These are phyloP conservation scores for Nicotiana attenuata DNA, from an alignment of 257 asterid genomes.

Conservation along the genomic window DNA sequence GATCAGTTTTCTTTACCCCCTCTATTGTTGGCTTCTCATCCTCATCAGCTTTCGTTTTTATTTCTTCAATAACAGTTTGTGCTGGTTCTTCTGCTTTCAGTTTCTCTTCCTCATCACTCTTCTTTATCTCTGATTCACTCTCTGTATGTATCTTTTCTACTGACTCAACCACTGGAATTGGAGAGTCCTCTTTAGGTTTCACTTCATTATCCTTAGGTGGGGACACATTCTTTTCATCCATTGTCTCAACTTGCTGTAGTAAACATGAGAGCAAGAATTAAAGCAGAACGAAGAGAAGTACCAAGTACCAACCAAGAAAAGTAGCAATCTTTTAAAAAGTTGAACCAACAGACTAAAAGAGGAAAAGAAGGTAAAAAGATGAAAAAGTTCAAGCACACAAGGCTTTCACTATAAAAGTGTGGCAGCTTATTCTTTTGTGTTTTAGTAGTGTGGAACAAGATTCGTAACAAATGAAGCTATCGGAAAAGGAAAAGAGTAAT, in stretches of 20 bases:
- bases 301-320: neutral
- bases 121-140: slow-evolving; percentile 4
- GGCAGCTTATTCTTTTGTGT: neutral
- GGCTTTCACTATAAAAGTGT: neutral
- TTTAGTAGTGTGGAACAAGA: neutral
- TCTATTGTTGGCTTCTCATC: neutral
- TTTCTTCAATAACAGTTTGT: neutral
- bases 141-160: slow-evolving; percentile 18
- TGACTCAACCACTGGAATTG: slow-evolving; percentile 24
- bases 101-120: neutral
- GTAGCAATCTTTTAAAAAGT: too few relatives aligned
- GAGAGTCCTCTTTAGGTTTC: slow-evolving; percentile 26
- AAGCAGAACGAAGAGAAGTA: neutral
- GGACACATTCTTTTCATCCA: slow-evolving; percentile 23
- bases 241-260: slow-evolving; percentile 43
- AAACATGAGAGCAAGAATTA: neutral
- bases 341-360: neutral
- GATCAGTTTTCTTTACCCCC: neutral
- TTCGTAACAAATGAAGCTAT: neutral
- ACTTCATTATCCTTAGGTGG: slow-evolving; percentile 24
- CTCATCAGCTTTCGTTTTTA: neutral
- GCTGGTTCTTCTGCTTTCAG: neutral
- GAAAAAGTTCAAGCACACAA: neutral
- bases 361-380: neutral
- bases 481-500: neutral